A percentile compares a stretch with the other conserved stretches of the same genome.
These are phyloP conservation scores for Boletus calvinii DNA, from an alignment of 1,284 basidiomycete species.

Conservation along the genomic window DNA sequence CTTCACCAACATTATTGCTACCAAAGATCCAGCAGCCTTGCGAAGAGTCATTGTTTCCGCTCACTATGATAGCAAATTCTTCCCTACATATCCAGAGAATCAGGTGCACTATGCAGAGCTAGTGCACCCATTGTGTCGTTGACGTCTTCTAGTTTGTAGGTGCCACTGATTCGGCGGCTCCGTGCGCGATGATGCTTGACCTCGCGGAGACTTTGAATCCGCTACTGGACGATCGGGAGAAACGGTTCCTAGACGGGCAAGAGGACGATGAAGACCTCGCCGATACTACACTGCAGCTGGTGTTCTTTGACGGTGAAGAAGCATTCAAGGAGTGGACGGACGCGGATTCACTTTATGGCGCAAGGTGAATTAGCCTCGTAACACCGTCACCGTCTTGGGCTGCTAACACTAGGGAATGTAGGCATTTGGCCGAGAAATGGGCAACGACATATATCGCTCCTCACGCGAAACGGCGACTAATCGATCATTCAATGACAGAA, in stretches of 20 bases:
- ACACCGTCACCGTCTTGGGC: background rate
- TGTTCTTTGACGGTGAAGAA: conserved; percentile 99
- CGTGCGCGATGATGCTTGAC: conserved; percentile 92
- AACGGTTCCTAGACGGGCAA: conserved; percentile 52
- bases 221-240: conserved; percentile 63
- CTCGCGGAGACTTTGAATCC: conserved; percentile 78
- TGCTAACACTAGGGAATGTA: conserved; percentile 31
- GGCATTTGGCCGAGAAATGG: conserved; percentile 88
- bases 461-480: conserved; percentile 59
- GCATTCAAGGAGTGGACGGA: conserved; percentile 91
- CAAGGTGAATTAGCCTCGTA: conserved; percentile 51
- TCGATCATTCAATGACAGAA: conserved; percentile 53
- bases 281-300: conserved; percentile 87
- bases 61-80: conserved; percentile 97
- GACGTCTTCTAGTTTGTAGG: conserved; percentile 77
- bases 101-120: conserved; percentile 49
- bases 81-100: conserved; percentile 64
- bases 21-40: conserved; percentile 85
- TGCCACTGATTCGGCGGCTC: conserved; percentile 95
- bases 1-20: conserved; percentile 94
- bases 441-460: conserved; percentile 62
- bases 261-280: conserved; percentile 76
- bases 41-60: conserved; percentile 86
- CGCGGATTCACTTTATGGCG: conserved; percentile 92
- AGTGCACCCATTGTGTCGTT: background rate